Evolutionary conservation across 75 land plant species (phyloP).

Genomic region (Isoetes taiwanensis): DNA sequence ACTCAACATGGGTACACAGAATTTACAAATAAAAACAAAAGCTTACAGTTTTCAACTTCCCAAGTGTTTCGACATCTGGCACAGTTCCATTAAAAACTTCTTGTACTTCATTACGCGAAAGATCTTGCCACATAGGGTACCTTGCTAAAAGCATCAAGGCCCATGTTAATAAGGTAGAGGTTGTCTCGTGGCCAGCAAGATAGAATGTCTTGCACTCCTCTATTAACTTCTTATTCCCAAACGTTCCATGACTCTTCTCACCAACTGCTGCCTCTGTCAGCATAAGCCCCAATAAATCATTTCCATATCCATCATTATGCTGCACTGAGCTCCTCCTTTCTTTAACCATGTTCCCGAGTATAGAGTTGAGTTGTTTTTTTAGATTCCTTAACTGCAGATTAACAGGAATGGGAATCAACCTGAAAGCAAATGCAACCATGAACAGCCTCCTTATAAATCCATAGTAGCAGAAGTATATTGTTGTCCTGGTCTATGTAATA

Average conservation of each 20-base stretch:
- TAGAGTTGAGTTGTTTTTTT: conserved; percentile 11
- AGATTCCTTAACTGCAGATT: conserved; percentile 13
- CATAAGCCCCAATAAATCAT: conserved; percentile 36
- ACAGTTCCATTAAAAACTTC: conserved; percentile 21
- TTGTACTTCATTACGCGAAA: too few species aligned
- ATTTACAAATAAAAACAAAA: background rate
- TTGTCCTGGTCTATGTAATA: too few species aligned
- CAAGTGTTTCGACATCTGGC: too few species aligned
- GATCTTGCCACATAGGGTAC: too few species aligned
- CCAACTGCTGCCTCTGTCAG: conserved; percentile 11
- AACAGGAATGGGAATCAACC: conserved; percentile 23
- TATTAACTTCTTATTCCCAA: conserved; percentile 21
- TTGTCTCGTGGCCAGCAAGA: background rate
- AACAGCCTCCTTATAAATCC: background rate
- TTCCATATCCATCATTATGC: conserved; percentile 7
- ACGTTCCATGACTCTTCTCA: too few species aligned
- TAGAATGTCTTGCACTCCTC: conserved; percentile 49
- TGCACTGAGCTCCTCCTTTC: conserved; percentile 11
- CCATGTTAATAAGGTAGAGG: too few species aligned
- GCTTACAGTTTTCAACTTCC: too few species aligned
- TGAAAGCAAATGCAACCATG: background rate
- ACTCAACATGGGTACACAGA: too few species aligned
- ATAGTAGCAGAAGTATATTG: too few species aligned
- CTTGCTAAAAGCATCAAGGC: too few species aligned
- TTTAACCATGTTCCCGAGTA: conserved; percentile 10